Evolutionary conservation across 306 rosid genomes (phyloP).

Genomic region (Cajanus cajan): DNA sequence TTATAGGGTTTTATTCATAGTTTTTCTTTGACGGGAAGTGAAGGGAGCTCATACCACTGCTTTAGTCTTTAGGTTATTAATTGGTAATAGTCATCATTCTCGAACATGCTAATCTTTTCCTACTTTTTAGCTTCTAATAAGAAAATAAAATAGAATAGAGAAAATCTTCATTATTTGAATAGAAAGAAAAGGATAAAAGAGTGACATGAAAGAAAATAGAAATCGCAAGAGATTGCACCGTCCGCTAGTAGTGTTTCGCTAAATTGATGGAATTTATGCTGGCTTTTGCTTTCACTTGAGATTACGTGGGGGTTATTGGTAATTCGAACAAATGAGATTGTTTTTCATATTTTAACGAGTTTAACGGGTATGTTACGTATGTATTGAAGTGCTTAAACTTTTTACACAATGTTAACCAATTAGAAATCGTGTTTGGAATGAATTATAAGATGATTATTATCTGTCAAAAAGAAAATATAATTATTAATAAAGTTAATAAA

Average conservation of each 20-base stretch:
- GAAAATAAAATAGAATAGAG: neutral
- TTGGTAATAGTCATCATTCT: neutral
- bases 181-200: neutral
- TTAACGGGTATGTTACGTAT: too few relatives aligned
- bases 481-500: too few relatives aligned
- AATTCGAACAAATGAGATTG: neutral
- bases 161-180: neutral
- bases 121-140: neutral
- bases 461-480: too few relatives aligned
- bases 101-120: neutral
- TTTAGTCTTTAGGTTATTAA: neutral
- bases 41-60: neutral
- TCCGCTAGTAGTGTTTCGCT: neutral
- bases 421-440: too few relatives aligned
- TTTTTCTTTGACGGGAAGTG: neutral
- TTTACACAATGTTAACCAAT: too few relatives aligned
- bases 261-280: neutral
- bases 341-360: neutral
- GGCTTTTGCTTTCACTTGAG: neutral
- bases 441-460: too few relatives aligned
- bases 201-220: neutral
- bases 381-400: too few relatives aligned
- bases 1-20: neutral
- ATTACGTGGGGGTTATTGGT: neutral
- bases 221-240: neutral